A percentile compares a stretch with the other conserved stretches of the same genome.
phyloP scores from a whole-genome alignment of 2,329 filamentous ascomycete genomes.

The Monilinia polystroma region DNA sequence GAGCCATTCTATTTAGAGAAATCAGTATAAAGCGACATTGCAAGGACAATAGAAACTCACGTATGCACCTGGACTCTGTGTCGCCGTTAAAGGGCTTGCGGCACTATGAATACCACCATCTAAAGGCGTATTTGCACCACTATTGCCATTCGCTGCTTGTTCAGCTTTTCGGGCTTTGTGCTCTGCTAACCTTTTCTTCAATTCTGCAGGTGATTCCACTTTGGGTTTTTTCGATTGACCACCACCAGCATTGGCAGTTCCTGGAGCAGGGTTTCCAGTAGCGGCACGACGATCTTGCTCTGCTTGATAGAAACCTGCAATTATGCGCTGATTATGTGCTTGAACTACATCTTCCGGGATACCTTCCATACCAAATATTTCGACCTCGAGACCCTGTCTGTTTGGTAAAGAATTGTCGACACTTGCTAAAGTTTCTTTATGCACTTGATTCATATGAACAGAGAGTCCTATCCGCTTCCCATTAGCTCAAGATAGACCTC shows the following conservation, averaged over 20 bases:
- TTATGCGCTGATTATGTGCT: conserved; percentile 82
- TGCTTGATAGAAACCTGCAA: conserved; percentile 79
- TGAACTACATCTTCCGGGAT: conserved; percentile 83
- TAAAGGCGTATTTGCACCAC: conserved; percentile 56
- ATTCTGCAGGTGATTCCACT: conserved; percentile 71
- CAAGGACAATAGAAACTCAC: conserved; percentile 49
- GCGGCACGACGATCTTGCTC: conserved; percentile 78
- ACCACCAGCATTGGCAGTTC: conserved; percentile 52
- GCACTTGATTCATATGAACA: conserved; percentile 97
- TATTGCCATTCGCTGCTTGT: conserved; percentile 54
- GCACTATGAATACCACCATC: conserved; percentile 36
- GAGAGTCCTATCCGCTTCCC: conserved; percentile 65
- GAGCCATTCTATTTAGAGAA: conserved; percentile 36
- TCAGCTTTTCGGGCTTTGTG: conserved; percentile 69
- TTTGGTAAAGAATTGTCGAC: conserved; percentile 93
- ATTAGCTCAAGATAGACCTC: conserved; percentile 20
- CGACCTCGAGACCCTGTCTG: conserved; percentile 80
- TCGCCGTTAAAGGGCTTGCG: conserved; percentile 49
- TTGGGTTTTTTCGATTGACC: conserved; percentile 69
- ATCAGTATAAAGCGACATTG: conserved; percentile 25
- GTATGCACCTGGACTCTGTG: conserved; percentile 53
- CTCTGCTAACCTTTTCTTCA: conserved; percentile 77
- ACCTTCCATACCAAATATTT: conserved; percentile 98
- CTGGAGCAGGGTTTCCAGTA: conserved; percentile 80
- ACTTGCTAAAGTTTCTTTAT: conserved; percentile 84